Percentiles rank a stretch among this genome's conserved stretches.
Conservation (phyloP, 2,329 filamentous ascomycete genomes). For the Paracamarosporium sp. region DNA sequence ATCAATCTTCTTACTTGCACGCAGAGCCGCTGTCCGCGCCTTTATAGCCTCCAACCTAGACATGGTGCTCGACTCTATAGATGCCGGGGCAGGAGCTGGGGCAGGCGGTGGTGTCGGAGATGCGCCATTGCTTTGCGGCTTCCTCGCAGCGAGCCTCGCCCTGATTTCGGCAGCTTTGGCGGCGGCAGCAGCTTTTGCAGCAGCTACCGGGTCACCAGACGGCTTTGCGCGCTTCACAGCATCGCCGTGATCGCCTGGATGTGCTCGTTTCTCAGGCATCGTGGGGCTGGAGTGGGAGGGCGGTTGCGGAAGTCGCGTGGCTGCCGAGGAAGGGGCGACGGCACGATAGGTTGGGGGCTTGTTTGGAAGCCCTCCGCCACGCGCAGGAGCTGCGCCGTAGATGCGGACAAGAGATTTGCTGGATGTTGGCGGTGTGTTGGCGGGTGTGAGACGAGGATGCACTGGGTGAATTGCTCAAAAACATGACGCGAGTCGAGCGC, state of each 20-base stretch:
- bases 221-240: conserved; percentile 50
- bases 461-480: conserved; percentile 7
- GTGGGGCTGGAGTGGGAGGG: conserved; percentile 9
- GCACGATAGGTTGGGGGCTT: neutral
- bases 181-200: conserved; percentile 33
- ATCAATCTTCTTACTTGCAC: neutral
- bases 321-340: neutral
- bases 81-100: neutral
- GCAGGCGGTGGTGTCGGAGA: neutral
- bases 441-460: too few relatives aligned
- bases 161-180: conserved; percentile 42
- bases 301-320: conserved; percentile 3
- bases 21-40: conserved; percentile 14
- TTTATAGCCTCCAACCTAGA: conserved; percentile 26
- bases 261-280: conserved; percentile 53
- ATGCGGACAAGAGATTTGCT: neutral
- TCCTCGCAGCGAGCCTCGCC: conserved; percentile 39
- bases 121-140: conserved; percentile 26
- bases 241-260: conserved; percentile 44
- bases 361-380: neutral
- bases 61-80: conserved; percentile 4
- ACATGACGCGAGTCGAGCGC: conserved; percentile 21
- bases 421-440: conserved; percentile 7
- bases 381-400: neutral
- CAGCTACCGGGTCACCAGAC: conserved; percentile 30